Evolutionary conservation across 1,139 yeast species (phyloP).

Genomic region (Candida sp.): DNA sequence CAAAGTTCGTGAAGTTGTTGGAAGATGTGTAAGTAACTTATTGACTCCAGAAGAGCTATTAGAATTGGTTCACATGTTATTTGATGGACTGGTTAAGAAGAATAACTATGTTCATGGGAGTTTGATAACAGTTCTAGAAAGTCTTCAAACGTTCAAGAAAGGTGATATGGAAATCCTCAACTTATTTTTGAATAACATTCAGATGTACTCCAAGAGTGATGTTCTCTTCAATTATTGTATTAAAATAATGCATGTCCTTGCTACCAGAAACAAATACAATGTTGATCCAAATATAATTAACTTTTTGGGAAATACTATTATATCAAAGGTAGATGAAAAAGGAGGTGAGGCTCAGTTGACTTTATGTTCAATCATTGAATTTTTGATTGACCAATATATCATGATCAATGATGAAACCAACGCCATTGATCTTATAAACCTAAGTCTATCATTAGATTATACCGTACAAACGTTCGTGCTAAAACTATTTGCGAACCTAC

Average conservation of each 20-base stretch:
- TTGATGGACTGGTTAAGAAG: constrained; percentile 8
- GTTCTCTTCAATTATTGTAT: neutral
- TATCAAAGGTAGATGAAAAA: neutral
- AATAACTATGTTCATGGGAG: constrained; percentile 56
- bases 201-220: neutral
- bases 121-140: constrained; percentile 42
- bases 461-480: constrained; percentile 6
- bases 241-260: neutral
- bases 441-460: constrained; percentile 6
- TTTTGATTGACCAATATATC: constrained; percentile 3
- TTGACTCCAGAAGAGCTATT: constrained; percentile 5
- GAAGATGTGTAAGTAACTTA: constrained; percentile 61
- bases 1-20: constrained; percentile 87
- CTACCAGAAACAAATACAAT: neutral
- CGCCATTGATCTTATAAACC: constrained; percentile 1
- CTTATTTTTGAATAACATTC: neutral
- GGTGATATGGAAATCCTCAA: neutral
- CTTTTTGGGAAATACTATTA: constrained; percentile 2
- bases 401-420: neutral
- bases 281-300: neutral
- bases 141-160: constrained; percentile 8
- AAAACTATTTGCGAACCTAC: constrained; percentile 2
- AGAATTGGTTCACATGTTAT: constrained; percentile 20
- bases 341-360: constrained; percentile 9
- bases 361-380: constrained; percentile 4